phyloP scores from a whole-genome alignment of 2,329 filamentous ascomycete species.

The Chaetomium globosum region DNA sequence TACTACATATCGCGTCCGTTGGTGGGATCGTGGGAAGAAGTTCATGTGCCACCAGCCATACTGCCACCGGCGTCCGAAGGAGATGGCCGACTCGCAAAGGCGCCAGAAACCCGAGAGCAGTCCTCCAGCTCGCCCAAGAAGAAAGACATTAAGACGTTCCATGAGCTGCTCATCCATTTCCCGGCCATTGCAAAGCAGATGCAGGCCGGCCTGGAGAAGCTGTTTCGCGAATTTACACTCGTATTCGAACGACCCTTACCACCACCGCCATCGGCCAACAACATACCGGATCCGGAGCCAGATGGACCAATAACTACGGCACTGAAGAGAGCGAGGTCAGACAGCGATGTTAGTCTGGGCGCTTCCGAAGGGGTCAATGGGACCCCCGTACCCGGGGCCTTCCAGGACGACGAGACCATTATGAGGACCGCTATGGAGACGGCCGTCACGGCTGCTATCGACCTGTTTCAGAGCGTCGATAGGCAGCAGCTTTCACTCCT shows the following conservation, averaged over 20 bases:
- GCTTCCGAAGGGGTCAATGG: constrained; percentile 41
- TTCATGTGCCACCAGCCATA: constrained; percentile 68
- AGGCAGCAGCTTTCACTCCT: constrained; percentile 91
- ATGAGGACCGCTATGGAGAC: constrained; percentile 89
- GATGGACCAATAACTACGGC: constrained; percentile 60
- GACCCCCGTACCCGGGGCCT: constrained; percentile 57
- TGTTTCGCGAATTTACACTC: constrained; percentile 86
- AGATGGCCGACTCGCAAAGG: constrained; percentile 29
- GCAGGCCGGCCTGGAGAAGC: constrained; percentile 84
- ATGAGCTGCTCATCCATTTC: constrained; percentile 85
- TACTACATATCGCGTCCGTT: constrained; percentile 94
- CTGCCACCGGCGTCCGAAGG: constrained; percentile 49
- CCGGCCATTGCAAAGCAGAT: constrained; percentile 96
- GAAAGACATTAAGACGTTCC: constrained; percentile 89
- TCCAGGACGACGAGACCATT: constrained; percentile 82
- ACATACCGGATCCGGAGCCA: constrained; percentile 61
- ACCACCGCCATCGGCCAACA: constrained; percentile 65
- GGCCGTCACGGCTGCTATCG: constrained; percentile 89
- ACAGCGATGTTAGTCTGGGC: constrained; percentile 46
- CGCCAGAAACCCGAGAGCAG: constrained; percentile 47
- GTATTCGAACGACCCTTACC: constrained; percentile 85
- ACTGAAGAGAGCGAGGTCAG: constrained; percentile 58
- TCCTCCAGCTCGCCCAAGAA: constrained; percentile 63
- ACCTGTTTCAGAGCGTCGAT: constrained; percentile 92
- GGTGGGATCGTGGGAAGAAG: constrained; percentile 78